These are phyloP conservation scores for Aspergillus jensenii DNA, from an alignment of 2,329 filamentous ascomycete species.

Conservation along the genomic window DNA sequence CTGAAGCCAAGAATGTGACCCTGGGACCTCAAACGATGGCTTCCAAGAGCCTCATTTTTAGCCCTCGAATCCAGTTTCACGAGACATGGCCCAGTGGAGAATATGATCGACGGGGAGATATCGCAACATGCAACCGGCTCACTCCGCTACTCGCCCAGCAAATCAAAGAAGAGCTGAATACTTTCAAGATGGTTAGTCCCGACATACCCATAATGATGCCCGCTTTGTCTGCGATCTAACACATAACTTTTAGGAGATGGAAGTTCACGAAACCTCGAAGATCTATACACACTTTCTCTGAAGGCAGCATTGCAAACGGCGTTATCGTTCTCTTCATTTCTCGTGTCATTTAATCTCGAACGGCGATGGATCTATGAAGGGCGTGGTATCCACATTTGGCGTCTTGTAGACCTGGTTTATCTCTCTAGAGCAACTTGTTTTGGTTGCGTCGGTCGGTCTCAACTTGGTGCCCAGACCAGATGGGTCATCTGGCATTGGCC, in stretches of 20 bases:
- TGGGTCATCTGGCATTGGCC: conserved; percentile 3
- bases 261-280: conserved; percentile 98
- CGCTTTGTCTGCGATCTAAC: conserved; percentile 19
- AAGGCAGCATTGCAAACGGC: conserved; percentile 42
- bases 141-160: conserved; percentile 97
- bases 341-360: conserved; percentile 19
- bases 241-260: conserved; percentile 79
- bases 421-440: conserved; percentile 20
- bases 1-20: conserved; percentile 75
- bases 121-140: conserved; percentile 95
- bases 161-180: conserved; percentile 99
- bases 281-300: conserved; percentile 99
- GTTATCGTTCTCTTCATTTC: conserved; percentile 23
- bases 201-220: not conserved
- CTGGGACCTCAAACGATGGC: conserved; percentile 63
- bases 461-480: not conserved
- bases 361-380: conserved; percentile 22
- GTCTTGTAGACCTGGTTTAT: conserved; percentile 25
- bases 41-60: conserved; percentile 68
- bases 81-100: conserved; percentile 96
- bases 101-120: conserved; percentile 92
- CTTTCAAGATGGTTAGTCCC: conserved; percentile 89
- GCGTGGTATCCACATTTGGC: conserved; percentile 23
- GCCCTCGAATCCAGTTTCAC: conserved; percentile 88
- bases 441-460: conserved; percentile 16